Conservation (phyloP, 73 alveolate genomes). For the Paramecium sexaurelia region DNA sequence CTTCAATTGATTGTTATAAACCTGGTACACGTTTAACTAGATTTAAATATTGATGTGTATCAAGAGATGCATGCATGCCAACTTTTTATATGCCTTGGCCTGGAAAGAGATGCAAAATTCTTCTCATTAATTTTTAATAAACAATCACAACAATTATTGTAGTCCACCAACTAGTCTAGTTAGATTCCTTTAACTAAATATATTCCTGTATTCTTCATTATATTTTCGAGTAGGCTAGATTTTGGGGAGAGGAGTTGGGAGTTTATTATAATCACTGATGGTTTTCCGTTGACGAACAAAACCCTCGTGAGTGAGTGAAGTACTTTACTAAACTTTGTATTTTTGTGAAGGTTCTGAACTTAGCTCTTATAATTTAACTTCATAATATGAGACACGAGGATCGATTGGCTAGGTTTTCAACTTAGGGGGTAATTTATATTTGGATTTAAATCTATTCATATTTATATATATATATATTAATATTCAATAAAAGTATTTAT, state of each 20-base stretch:
- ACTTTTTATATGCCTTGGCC: constrained; percentile 55
- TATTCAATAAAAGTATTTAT: not conserved
- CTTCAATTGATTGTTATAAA: not conserved
- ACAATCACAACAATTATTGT: constrained; percentile 5
- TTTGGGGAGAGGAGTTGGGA: not conserved
- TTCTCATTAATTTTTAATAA: constrained; percentile 22
- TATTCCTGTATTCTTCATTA: not conserved
- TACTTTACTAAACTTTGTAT: not conserved
- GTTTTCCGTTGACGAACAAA: constrained; percentile 23
- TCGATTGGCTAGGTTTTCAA: not conserved
- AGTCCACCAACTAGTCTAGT: constrained; percentile 34
- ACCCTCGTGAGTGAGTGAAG: not conserved
- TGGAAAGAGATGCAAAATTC: constrained; percentile 49
- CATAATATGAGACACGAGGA: constrained; percentile 8
- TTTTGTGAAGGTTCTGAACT: constrained; percentile 3
- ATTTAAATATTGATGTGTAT: not conserved
- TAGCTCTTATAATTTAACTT: not conserved
- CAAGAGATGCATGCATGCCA: constrained; percentile 33
- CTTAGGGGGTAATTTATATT: not conserved
- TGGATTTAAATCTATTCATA: not conserved
- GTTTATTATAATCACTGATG: not conserved
- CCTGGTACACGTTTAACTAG: constrained; percentile 18
- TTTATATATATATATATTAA: not conserved
- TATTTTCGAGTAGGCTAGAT: not conserved
- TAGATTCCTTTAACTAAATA: constrained; percentile 15